Conservation (phyloP, 306 rosid species). For the Lagenaria siceraria region DNA sequence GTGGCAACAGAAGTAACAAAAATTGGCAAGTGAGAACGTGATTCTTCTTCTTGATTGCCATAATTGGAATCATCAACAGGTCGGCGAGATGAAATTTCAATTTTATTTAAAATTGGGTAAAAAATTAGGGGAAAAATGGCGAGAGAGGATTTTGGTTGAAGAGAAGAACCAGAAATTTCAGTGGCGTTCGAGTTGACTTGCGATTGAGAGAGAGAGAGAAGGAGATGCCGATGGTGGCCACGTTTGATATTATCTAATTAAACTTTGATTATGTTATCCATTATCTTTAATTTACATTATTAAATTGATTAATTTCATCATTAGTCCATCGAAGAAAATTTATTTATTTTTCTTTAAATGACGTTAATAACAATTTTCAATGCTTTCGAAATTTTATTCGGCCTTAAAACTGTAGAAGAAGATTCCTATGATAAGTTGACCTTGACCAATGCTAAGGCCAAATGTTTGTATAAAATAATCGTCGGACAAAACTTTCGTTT, state of each 20-base stretch:
- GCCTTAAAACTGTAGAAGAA: neutral
- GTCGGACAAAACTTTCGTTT: neutral
- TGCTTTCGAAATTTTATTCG: neutral
- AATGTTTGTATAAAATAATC: neutral
- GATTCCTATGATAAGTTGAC: neutral
- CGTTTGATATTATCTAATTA: neutral
- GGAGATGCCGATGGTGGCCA: neutral
- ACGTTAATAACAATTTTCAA: neutral
- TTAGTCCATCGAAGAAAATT: neutral
- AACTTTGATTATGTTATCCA: neutral
- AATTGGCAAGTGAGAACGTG: neutral
- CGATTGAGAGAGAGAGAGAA: neutral
- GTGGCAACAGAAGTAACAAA: conserved; percentile 4
- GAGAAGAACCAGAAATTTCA: neutral
- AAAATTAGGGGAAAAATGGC: too few relatives aligned
- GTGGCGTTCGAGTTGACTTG: neutral
- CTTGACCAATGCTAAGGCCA: neutral
- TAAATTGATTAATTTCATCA: neutral
- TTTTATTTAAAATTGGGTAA: neutral
- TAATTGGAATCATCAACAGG: neutral
- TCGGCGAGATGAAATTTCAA: neutral
- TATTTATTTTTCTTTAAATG: neutral
- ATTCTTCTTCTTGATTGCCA: neutral
- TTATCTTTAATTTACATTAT: neutral
- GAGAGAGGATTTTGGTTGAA: neutral